Conservation (phyloP, 2,329 filamentous ascomycete species). For the Passalora sequoiae region DNA sequence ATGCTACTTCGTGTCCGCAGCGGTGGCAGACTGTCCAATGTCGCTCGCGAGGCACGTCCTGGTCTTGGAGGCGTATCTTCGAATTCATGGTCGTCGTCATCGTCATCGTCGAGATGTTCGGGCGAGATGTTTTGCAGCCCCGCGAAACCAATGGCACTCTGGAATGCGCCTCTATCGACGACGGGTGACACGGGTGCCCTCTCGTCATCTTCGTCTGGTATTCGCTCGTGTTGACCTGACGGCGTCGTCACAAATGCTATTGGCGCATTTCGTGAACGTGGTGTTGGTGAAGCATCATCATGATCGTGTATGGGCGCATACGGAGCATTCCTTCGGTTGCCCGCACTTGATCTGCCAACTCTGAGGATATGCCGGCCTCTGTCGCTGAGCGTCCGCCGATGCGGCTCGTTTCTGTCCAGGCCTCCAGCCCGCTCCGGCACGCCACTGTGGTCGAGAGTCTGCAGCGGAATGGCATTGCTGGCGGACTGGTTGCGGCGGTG, state of each 20-base stretch:
- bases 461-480: slow-evolving; percentile 63
- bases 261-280: slow-evolving; percentile 28
- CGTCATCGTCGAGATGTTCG: slow-evolving; percentile 19
- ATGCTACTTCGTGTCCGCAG: slow-evolving; percentile 26
- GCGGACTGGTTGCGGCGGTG: slow-evolving; percentile 46
- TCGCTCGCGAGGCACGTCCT: slow-evolving; percentile 12
- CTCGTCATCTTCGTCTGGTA: slow-evolving; percentile 36
- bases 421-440: slow-evolving; percentile 29
- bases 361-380: slow-evolving; percentile 45
- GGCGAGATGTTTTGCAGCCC: slow-evolving; percentile 36
- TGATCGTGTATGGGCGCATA: slow-evolving; percentile 49
- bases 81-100: slow-evolving; percentile 19
- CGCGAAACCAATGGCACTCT: slow-evolving; percentile 46
- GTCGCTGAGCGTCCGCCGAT: slow-evolving; percentile 46
- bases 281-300: slow-evolving; percentile 43
- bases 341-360: slow-evolving; percentile 21
- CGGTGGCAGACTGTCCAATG: slow-evolving; percentile 26
- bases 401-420: slow-evolving; percentile 30
- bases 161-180: slow-evolving; percentile 44
- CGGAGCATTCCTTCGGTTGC: slow-evolving; percentile 13
- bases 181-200: slow-evolving; percentile 39
- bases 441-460: slow-evolving; percentile 41
- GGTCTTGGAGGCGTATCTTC: slow-evolving; percentile 10
- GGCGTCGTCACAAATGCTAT: slow-evolving; percentile 37
- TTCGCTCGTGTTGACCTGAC: slow-evolving; percentile 29